These are phyloP conservation scores for Phaeodactylum tricornutum DNA, from an alignment of 108 stramenopile genomes.

Conservation along the genomic window DNA sequence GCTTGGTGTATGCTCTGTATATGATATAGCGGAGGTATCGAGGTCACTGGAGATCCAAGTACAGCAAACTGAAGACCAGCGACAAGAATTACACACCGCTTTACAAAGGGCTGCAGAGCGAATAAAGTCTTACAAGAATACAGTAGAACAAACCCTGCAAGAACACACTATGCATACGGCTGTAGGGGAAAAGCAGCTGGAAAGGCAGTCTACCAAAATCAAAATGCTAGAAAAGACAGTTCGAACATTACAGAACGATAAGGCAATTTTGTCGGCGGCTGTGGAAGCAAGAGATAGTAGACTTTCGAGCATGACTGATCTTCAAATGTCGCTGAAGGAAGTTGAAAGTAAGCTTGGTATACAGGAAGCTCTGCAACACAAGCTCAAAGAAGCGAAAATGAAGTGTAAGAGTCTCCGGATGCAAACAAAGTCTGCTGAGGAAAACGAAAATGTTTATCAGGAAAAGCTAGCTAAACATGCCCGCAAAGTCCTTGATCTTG, in stretches of 20 bases:
- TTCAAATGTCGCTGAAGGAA: constrained; percentile 19
- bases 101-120: too few species aligned
- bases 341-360: constrained; percentile 18
- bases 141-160: too few species aligned
- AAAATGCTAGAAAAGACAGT: constrained; percentile 50
- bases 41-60: too few species aligned
- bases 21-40: too few species aligned
- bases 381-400: constrained; percentile 17
- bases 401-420: constrained; percentile 7
- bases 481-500: not conserved
- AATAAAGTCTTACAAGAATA: too few species aligned
- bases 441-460: constrained; percentile 22
- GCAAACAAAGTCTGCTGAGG: constrained; percentile 19
- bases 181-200: too few species aligned
- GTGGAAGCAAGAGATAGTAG: constrained; percentile 70
- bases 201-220: too few species aligned
- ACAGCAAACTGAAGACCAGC: too few species aligned
- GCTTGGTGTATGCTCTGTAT: too few species aligned
- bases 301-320: constrained; percentile 33
- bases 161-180: too few species aligned
- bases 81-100: too few species aligned
- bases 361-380: constrained; percentile 12
- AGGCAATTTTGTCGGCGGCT: constrained; percentile 60
- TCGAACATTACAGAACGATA: constrained; percentile 59
- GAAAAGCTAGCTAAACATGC: constrained; percentile 28